A percentile compares a stretch with the other conserved stretches of the same genome.
Conservation (phyloP, 495 filamentous ascomycete species). For the Penicillium paradoxum region DNA sequence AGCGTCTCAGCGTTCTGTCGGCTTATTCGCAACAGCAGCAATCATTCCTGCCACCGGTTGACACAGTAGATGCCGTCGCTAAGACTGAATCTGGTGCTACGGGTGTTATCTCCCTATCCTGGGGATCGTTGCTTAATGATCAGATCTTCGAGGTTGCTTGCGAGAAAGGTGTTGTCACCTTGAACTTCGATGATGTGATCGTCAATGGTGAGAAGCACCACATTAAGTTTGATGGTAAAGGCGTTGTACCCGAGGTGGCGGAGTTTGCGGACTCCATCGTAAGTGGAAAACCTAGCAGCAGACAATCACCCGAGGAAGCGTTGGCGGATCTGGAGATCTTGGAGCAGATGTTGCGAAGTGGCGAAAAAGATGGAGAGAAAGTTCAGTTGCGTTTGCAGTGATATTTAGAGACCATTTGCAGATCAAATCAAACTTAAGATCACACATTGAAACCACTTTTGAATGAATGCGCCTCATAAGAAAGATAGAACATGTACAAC, state of each 20-base stretch:
- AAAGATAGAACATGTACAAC: too few species aligned
- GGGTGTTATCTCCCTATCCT: constrained; percentile 57
- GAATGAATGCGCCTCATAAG: background rate
- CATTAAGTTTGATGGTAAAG: constrained; percentile 50
- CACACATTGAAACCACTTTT: background rate
- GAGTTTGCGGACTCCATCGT: constrained; percentile 59
- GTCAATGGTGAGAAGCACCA: constrained; percentile 49
- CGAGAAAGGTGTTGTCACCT: constrained; percentile 46
- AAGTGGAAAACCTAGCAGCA: constrained; percentile 34
- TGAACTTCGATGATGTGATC: constrained; percentile 50
- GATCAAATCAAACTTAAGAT: background rate
- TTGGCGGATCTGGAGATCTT: constrained; percentile 65
- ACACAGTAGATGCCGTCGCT: constrained; percentile 63
- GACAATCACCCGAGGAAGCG: constrained; percentile 61
- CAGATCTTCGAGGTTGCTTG: constrained; percentile 49
- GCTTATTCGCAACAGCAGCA: constrained; percentile 57
- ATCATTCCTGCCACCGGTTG: constrained; percentile 64
- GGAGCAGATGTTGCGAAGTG: constrained; percentile 61
- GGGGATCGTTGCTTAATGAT: constrained; percentile 59
- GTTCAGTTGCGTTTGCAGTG: constrained; percentile 27
- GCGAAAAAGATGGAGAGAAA: constrained; percentile 50
- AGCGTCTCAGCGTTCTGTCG: constrained; percentile 42
- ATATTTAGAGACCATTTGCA: background rate
- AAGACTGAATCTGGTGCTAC: constrained; percentile 57
- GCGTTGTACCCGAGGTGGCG: constrained; percentile 62